Percentiles rank a stretch among this genome's conserved stretches.
phyloP scores from a whole-genome alignment of 345 rosid species.

The Punica granatum region DNA sequence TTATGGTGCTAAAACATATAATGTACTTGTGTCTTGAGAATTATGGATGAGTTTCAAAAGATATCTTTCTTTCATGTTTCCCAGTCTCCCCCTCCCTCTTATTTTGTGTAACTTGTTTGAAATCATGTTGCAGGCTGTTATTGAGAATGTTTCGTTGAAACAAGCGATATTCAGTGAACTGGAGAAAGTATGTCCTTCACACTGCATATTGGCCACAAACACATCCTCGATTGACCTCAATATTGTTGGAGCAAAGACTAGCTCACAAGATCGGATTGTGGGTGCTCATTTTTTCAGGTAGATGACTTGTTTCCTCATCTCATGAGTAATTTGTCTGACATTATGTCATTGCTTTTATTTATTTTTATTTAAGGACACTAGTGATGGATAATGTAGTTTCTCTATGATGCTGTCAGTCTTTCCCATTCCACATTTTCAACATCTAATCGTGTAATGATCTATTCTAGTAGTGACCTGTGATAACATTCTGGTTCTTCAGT shows the following conservation, averaged over 20 bases:
- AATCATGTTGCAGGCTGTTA: slow-evolving; percentile 62
- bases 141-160: slow-evolving; percentile 73
- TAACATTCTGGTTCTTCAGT: background rate
- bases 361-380: background rate
- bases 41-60: no score
- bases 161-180: slow-evolving; percentile 83
- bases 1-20: no score
- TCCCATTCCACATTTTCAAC: background rate
- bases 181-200: slow-evolving; percentile 72
- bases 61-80: background rate
- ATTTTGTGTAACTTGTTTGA: background rate
- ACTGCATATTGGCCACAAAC: slow-evolving; percentile 87
- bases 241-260: slow-evolving; percentile 65
- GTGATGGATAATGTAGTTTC: background rate
- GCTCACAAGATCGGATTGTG: slow-evolving; percentile 70
- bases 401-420: background rate
- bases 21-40: no score
- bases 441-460: background rate
- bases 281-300: slow-evolving; percentile 99
- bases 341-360: background rate
- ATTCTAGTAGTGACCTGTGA: no score
- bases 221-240: slow-evolving; percentile 85
- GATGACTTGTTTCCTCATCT: background rate
- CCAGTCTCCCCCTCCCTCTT: background rate
- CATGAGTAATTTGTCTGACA: background rate